Percentiles rank a stretch among this genome's conserved stretches.
phyloP scores from a whole-genome alignment of 2,329 filamentous ascomycete genomes.

The Dendryphion nanum region DNA sequence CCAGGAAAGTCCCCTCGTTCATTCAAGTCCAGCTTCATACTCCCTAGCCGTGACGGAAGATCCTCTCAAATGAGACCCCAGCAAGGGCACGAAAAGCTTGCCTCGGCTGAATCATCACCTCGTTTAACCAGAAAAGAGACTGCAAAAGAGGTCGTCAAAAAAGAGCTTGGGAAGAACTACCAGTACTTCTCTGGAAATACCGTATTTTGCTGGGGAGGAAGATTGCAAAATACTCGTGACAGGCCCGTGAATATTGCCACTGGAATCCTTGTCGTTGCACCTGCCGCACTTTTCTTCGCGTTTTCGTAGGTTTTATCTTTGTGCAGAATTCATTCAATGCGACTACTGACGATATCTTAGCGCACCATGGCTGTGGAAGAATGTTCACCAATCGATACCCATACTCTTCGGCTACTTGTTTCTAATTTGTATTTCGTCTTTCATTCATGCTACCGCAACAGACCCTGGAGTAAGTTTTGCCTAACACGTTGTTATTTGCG shows the following conservation, averaged over 20 bases:
- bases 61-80: conserved; percentile 46
- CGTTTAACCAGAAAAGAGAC: conserved; percentile 52
- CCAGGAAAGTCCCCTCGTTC: conserved; percentile 72
- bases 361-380: conserved; percentile 79
- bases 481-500: not conserved
- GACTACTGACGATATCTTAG: conserved; percentile 33
- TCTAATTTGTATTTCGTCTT: conserved; percentile 87
- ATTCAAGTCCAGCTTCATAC: conserved; percentile 72
- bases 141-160: conserved; percentile 37
- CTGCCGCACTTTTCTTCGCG: conserved; percentile 77
- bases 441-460: conserved; percentile 85
- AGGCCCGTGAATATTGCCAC: conserved; percentile 88
- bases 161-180: conserved; percentile 68
- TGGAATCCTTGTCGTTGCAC: conserved; percentile 74
- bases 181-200: conserved; percentile 95
- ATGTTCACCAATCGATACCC: conserved; percentile 85
- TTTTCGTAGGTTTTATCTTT: conserved; percentile 59
- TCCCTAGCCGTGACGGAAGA: conserved; percentile 57
- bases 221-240: conserved; percentile 83
- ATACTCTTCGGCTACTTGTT: conserved; percentile 90
- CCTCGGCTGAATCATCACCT: conserved; percentile 75
- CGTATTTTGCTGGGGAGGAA: conserved; percentile 80
- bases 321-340: not conserved
- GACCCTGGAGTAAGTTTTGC: conserved; percentile 78
- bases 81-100: conserved; percentile 75